Evolutionary conservation across 2,329 filamentous ascomycete genomes (phyloP).

Genomic region (Lecanicillium sp.): DNA sequence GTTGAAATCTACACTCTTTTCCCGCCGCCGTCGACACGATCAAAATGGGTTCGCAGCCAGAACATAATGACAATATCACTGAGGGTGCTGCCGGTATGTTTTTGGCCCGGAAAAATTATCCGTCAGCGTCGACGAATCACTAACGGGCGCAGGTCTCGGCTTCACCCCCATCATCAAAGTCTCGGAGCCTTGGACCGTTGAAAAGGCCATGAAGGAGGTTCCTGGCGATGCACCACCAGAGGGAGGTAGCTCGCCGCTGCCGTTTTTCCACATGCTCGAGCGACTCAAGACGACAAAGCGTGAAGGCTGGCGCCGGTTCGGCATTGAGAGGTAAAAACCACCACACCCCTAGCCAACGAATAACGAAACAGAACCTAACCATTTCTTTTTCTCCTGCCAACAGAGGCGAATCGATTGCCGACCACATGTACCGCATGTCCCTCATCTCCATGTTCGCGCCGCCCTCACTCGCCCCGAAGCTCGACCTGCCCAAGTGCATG

Average conservation of each 20-base stretch:
- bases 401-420: conserved; percentile 82
- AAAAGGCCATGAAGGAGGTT: conserved; percentile 58
- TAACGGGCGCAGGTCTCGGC: conserved; percentile 19
- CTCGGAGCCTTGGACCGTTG: conserved; percentile 43
- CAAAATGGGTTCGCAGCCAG: conserved; percentile 21
- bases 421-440: conserved; percentile 99
- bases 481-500: conserved; percentile 78
- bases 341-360: background rate
- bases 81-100: conserved; percentile 18
- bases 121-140: background rate
- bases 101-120: background rate
- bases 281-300: conserved; percentile 93
- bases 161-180: conserved; percentile 30
- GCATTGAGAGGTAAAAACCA: conserved; percentile 48
- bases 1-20: background rate
- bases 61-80: conserved; percentile 12
- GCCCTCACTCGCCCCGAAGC: conserved; percentile 55
- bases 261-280: conserved; percentile 92
- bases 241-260: conserved; percentile 63
- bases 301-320: conserved; percentile 90
- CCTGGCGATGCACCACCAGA: conserved; percentile 44
- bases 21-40: no score
- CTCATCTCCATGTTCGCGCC: conserved; percentile 91
- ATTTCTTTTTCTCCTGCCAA: background rate
- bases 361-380: background rate